A percentile compares a stretch with the other conserved stretches of the same genome.
phyloP scores from a whole-genome alignment of 2,329 filamentous ascomycete species.

The Claviceps sp. region DNA sequence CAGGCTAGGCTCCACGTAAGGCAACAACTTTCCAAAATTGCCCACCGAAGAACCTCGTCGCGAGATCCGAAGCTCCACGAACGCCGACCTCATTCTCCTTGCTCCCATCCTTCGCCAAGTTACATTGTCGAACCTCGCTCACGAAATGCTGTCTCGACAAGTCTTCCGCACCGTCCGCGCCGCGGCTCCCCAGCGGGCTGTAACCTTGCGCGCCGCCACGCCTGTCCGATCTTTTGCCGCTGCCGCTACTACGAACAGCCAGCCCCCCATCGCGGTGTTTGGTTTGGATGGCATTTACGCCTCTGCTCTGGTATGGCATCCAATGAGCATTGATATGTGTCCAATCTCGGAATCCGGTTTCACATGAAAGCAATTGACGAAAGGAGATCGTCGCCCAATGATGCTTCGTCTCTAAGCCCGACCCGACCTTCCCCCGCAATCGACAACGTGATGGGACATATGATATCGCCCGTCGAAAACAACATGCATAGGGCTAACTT shows the following conservation, averaged over 20 bases:
- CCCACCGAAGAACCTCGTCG: constrained; percentile 22
- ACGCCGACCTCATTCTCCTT: constrained; percentile 12
- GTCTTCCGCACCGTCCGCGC: constrained; percentile 41
- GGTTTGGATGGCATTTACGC: constrained; percentile 97
- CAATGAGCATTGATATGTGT: too few species aligned
- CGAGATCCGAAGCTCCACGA: constrained; percentile 17
- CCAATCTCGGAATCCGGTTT: too few species aligned
- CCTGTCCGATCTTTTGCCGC: constrained; percentile 71
- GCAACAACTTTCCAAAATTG: constrained; percentile 30
- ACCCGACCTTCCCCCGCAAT: too few species aligned
- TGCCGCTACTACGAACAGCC: constrained; percentile 51
- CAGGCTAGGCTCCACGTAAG: constrained; percentile 13
- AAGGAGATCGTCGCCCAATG: background rate
- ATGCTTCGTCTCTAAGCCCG: too few species aligned
- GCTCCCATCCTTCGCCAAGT: constrained; percentile 13
- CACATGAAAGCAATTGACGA: background rate
- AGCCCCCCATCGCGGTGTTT: constrained; percentile 82
- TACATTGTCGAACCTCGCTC: too few species aligned
- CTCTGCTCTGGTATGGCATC: constrained; percentile 74
- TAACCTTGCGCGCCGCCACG: constrained; percentile 28
- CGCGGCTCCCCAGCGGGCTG: constrained; percentile 46
- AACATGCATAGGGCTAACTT: background rate
- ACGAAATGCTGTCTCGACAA: constrained; percentile 47
- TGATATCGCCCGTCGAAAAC: background rate
- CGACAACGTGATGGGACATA: background rate